Evolutionary conservation across 2,329 filamentous ascomycete genomes (phyloP).

Genomic region (Hymenoscyphus infarciens): DNA sequence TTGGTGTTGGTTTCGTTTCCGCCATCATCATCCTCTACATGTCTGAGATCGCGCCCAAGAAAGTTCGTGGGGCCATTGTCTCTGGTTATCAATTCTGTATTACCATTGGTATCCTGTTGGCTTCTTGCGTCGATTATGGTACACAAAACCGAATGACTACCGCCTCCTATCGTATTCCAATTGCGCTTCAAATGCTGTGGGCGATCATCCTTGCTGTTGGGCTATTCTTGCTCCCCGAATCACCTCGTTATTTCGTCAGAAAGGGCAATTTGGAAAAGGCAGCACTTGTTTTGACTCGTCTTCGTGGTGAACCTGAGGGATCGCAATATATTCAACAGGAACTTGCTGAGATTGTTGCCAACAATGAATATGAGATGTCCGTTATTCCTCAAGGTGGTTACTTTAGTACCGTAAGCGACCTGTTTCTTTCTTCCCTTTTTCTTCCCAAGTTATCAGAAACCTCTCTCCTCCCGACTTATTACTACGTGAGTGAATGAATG

Average conservation of each 20-base stretch:
- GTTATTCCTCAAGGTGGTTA: conserved; percentile 63
- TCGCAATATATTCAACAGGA: conserved; percentile 76
- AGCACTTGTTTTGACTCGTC: conserved; percentile 55
- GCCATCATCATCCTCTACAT: conserved; percentile 82
- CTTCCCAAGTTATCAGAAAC: background rate
- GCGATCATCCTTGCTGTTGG: conserved; percentile 70
- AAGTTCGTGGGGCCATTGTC: conserved; percentile 76
- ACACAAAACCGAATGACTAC: conserved; percentile 60
- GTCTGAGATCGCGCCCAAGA: conserved; percentile 56
- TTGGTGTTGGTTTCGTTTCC: conserved; percentile 78
- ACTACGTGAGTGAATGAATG: background rate
- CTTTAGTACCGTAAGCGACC: conserved; percentile 37
- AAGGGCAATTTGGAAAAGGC: conserved; percentile 66
- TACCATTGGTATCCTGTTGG: conserved; percentile 73
- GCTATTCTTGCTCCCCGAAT: conserved; percentile 76
- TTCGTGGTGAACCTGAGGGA: conserved; percentile 70
- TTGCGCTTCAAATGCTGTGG: conserved; percentile 77
- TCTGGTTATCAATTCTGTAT: conserved; percentile 81
- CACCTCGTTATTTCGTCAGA: conserved; percentile 82
- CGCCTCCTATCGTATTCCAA: conserved; percentile 75
- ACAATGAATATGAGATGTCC: conserved; percentile 78
- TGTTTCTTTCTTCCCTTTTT: background rate
- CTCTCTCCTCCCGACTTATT: background rate
- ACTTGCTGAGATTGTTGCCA: conserved; percentile 81
- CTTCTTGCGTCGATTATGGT: conserved; percentile 69